These are phyloP conservation scores for Geotrichum fermentans DNA, from an alignment of 1,139 yeast species.

Conservation along the genomic window DNA sequence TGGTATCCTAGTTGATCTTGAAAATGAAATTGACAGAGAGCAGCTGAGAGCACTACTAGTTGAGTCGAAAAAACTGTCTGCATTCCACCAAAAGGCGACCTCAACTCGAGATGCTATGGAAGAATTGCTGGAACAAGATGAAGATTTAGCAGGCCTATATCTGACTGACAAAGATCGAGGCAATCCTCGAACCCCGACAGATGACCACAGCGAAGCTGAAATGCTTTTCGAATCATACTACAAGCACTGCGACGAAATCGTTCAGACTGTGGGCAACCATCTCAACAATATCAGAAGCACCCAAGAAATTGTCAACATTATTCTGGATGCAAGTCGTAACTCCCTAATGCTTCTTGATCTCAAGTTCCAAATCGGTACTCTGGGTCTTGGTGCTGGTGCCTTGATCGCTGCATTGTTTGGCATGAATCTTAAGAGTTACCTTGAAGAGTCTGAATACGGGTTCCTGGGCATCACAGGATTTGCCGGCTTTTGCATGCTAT, in stretches of 20 bases:
- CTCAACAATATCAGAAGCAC: constrained; percentile 85
- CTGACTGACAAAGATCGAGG: constrained; percentile 49
- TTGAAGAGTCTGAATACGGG: constrained; percentile 72
- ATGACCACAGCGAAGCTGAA: constrained; percentile 60
- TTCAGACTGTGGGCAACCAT: constrained; percentile 83
- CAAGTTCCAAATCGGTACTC: constrained; percentile 80
- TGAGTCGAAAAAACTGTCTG: constrained; percentile 72
- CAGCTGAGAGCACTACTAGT: constrained; percentile 74
- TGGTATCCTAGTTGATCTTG: constrained; percentile 74
- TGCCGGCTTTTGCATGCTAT: constrained; percentile 40
- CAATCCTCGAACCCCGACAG: constrained; percentile 38
- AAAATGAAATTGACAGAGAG: constrained; percentile 77
- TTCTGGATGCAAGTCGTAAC: constrained; percentile 91
- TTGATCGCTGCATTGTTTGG: constrained; percentile 86
- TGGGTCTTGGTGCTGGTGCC: constrained; percentile 83
- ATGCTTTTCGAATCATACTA: constrained; percentile 90
- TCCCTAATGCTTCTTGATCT: constrained; percentile 87
- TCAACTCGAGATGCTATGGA: constrained; percentile 81
- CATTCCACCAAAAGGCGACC: constrained; percentile 78
- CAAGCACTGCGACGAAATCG: constrained; percentile 93
- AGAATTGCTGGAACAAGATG: constrained; percentile 85
- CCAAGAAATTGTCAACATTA: constrained; percentile 92
- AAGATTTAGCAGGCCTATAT: constrained; percentile 82
- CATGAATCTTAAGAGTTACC: constrained; percentile 87
- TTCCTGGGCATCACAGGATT: constrained; percentile 58